Conservation (phyloP, 192 early-diverging fungal species). For the Coemansia biformis region DNA sequence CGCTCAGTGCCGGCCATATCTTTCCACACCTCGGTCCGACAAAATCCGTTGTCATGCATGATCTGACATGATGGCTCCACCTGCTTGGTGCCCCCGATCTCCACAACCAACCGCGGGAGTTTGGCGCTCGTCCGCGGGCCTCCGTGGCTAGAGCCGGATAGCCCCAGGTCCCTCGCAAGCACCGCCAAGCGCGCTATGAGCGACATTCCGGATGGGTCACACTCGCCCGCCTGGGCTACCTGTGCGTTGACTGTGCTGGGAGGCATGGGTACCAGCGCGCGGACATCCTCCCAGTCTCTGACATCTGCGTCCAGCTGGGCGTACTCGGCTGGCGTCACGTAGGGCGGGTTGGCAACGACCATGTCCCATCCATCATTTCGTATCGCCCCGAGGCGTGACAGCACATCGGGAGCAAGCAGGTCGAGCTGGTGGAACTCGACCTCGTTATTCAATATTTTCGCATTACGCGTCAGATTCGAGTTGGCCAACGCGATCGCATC, state of each 20-base stretch:
- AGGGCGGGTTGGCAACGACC: slow-evolving; percentile 89
- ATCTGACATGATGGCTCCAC: slow-evolving; percentile 39
- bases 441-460: slow-evolving; percentile 15
- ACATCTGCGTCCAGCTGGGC: slow-evolving; percentile 63
- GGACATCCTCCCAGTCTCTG: slow-evolving; percentile 78
- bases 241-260: too few species aligned
- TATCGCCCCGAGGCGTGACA: neutral
- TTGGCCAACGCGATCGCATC: slow-evolving; percentile 60
- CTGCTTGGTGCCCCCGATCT: slow-evolving; percentile 78
- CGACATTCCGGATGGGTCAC: slow-evolving; percentile 22
- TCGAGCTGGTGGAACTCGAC: slow-evolving; percentile 53
- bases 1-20: slow-evolving; percentile 70
- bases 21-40: slow-evolving; percentile 64
- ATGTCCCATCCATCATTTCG: slow-evolving; percentile 52
- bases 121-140: slow-evolving; percentile 1
- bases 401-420: slow-evolving; percentile 7
- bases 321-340: slow-evolving; percentile 71
- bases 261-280: slow-evolving; percentile 58
- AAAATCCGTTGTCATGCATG: slow-evolving; percentile 55
- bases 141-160: neutral
- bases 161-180: slow-evolving; percentile 15
- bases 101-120: slow-evolving; percentile 69
- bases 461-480: slow-evolving; percentile 48
- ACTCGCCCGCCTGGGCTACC: neutral
- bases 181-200: slow-evolving; percentile 28